A percentile compares a stretch with the other conserved stretches of the same genome.
Evolutionary conservation across 495 filamentous ascomycete genomes (phyloP).

Genomic region (Podospora anserina): DNA sequence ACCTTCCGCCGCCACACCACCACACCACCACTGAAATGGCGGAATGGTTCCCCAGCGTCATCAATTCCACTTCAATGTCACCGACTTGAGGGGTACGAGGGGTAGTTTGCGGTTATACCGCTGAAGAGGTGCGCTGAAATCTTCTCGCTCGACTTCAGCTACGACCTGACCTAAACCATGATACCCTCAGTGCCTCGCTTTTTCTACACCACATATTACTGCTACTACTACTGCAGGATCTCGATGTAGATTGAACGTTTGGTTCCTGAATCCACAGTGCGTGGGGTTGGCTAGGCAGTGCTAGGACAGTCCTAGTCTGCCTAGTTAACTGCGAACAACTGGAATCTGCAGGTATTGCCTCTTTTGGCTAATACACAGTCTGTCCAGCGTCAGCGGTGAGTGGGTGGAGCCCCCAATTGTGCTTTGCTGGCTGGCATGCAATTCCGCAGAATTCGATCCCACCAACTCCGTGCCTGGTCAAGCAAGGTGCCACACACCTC

Average conservation of each 20-base stretch:
- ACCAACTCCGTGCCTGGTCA: conserved; percentile 25
- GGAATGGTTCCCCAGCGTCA: conserved; percentile 2
- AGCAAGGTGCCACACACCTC: conserved; percentile 10
- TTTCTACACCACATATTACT: no score
- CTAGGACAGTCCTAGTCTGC: no score
- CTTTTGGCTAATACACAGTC: background rate
- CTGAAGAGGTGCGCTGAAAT: no score
- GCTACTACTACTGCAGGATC: background rate
- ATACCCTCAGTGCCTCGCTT: no score
- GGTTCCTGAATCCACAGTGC: background rate
- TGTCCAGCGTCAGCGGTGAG: background rate
- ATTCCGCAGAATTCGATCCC: conserved; percentile 34
- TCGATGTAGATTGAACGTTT: background rate
- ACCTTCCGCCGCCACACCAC: background rate
- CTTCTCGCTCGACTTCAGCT: no score
- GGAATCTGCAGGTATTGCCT: background rate
- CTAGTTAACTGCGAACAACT: no score
- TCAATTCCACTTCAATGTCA: background rate
- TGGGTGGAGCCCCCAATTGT: conserved; percentile 12
- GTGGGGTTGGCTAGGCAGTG: background rate
- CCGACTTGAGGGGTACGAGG: background rate
- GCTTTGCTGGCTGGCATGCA: conserved; percentile 25
- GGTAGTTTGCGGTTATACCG: background rate
- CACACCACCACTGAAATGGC: background rate
- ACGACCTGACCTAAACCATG: no score